Evolutionary conservation across 2,329 filamentous ascomycete genomes (phyloP).

Genomic region (Alternaria alternata): DNA sequence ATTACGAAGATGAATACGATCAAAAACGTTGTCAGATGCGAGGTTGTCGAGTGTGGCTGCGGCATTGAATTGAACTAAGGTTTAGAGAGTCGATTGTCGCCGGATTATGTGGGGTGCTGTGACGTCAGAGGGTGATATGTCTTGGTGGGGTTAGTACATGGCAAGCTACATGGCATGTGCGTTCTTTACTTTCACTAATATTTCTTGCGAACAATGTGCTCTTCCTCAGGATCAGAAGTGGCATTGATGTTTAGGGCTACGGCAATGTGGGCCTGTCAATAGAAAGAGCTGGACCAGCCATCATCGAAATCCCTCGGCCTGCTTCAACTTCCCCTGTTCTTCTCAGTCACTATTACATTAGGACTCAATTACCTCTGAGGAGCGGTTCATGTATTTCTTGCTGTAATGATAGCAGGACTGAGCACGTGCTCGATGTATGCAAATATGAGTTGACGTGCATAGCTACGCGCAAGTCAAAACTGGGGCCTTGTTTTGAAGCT

Average conservation of each 20-base stretch:
- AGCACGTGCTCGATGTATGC: not conserved
- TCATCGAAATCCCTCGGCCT: not conserved
- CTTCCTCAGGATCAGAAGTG: not conserved
- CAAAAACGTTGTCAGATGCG: slow-evolving; percentile 53
- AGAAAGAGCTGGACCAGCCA: not conserved
- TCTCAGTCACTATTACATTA: not conserved
- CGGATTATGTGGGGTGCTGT: slow-evolving; percentile 11
- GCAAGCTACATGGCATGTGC: not conserved
- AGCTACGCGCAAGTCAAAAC: not conserved
- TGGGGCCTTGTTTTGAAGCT: not conserved
- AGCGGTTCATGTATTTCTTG: not conserved
- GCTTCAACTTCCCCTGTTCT: not conserved
- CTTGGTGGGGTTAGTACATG: slow-evolving; percentile 1
- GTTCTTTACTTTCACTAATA: not conserved
- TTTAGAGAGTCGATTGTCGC: slow-evolving; percentile 14
- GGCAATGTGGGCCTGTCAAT: not conserved
- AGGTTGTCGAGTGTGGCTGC: slow-evolving; percentile 39
- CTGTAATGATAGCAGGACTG: not conserved
- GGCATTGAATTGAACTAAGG: slow-evolving; percentile 24
- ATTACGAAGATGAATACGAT: slow-evolving; percentile 59
- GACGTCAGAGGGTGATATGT: slow-evolving; percentile 8
- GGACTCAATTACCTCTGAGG: not conserved
- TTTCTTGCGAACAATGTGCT: not conserved
- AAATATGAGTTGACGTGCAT: not conserved
- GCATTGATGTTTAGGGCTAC: not conserved